phyloP scores from a whole-genome alignment of 306 rosid species.

The Castanea crenata region DNA sequence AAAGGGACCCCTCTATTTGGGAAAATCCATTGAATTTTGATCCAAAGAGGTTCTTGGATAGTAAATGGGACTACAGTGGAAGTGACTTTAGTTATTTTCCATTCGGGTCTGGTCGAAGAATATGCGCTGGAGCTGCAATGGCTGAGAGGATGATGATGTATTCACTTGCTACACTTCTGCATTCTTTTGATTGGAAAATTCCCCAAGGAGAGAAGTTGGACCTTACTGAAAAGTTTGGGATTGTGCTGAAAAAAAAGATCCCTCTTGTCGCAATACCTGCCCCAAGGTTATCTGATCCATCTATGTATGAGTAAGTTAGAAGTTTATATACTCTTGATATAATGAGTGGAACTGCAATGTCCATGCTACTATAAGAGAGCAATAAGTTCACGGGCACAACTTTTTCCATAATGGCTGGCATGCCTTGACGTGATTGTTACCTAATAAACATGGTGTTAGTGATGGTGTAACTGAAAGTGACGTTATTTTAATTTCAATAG shows the following conservation, averaged over 20 bases:
- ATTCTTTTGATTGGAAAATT: constrained; percentile 64
- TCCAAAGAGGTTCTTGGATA: constrained; percentile 52
- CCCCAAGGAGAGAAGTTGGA: constrained; percentile 43
- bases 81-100: constrained; percentile 61
- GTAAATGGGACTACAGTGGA: constrained; percentile 55
- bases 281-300: constrained; percentile 43
- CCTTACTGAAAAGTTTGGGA: neutral
- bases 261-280: constrained; percentile 57
- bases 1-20: constrained; percentile 68
- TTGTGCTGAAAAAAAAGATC: constrained; percentile 45
- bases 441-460: too few relatives aligned
- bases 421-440: too few relatives aligned
- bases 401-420: too few relatives aligned
- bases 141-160: constrained; percentile 67
- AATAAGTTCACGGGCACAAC: too few relatives aligned
- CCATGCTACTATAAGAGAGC: neutral
- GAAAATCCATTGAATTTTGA: constrained; percentile 56
- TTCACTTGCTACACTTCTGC: constrained; percentile 56
- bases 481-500: too few relatives aligned
- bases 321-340: neutral
- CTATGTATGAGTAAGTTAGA: neutral
- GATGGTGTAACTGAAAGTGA: too few relatives aligned
- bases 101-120: constrained; percentile 77
- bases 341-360: neutral
- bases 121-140: constrained; percentile 54